Base-by-base conservation (phyloP, 2,329 filamentous ascomycete species). In the Huntiella savannae region DNA sequence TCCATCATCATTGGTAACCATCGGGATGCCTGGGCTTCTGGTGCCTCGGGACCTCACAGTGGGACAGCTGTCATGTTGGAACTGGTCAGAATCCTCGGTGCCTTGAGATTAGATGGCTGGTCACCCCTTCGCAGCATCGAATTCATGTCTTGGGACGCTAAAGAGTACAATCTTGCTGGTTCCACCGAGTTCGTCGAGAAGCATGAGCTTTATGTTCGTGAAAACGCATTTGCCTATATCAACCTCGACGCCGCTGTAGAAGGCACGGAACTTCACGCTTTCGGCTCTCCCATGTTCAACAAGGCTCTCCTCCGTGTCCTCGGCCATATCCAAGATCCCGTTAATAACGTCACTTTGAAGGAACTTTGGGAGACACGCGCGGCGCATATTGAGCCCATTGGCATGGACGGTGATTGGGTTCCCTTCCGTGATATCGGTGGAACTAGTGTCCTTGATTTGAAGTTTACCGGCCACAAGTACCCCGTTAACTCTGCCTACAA, bases 61-160 rank as follows among this genome's bases (percentile, higher is more conserved):
- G 91, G 88, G 22, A 93, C 86, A 0, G 88, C 88, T 4, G 71
- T 96, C 36, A 80, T 98, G 70, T 71, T 96, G 46, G 91, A 98
- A 63, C 70, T 96, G 49, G 78, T 82, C 16, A 77, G 82, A 39
- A 77, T 94, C 42, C 83, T 98, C 55, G 85, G 86, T 36, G 76
- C 84, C 52, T 71, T 96, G 12, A 68, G 78, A 16, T 62, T 69
- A 12, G 73, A 77, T 48, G 88, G 87, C 45, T 98, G 91, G 91
- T 73, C 82, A 19, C 91, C 91, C 1, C 68, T 93, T 12, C 79
- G 91, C n/a, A 92, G 85, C 3, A 93, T 98, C 52, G 82, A 93
- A 59, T 96, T 98, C 60, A 86, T 87, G 57, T 94, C 84, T 33
- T 98, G 91, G 91, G 91, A 98, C 59, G 91, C 75, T 3, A 80